Percentiles rank a stretch among this genome's conserved stretches.
Evolutionary conservation across 495 filamentous ascomycete species (phyloP).

Genomic region (Aspergillus egyptiacus): DNA sequence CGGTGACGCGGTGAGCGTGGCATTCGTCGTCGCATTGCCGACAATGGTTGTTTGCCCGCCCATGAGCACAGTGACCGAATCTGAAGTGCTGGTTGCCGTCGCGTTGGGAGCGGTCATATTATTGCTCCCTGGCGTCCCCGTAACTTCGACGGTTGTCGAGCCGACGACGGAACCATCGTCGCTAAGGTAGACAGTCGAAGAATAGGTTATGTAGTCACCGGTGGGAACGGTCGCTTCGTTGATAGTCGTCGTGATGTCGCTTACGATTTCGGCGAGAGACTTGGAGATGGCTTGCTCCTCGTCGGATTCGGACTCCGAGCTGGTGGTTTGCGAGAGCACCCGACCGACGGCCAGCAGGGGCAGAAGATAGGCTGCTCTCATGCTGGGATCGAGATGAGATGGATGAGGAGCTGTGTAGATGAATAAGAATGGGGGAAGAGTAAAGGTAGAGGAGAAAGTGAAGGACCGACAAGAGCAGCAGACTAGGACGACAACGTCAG

Average conservation of each 20-base stretch:
- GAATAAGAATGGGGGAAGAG: neutral
- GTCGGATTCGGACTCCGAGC: neutral
- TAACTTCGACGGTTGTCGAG: constrained; percentile 16
- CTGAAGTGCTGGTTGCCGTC: constrained; percentile 29
- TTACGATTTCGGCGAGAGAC: constrained; percentile 21
- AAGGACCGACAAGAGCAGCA: neutral
- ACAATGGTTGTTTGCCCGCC: constrained; percentile 31
- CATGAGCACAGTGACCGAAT: constrained; percentile 36
- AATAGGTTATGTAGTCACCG: constrained; percentile 36
- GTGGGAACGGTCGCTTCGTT: constrained; percentile 22
- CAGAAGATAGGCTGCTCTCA: constrained; percentile 15
- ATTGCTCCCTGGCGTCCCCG: constrained; percentile 17
- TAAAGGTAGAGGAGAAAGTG: neutral
- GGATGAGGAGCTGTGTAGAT: neutral
- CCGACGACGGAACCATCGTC: constrained; percentile 20
- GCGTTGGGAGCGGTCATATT: constrained; percentile 25
- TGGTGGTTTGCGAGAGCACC: constrained; percentile 4
- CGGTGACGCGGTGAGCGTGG: constrained; percentile 30
- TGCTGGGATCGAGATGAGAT: no score
- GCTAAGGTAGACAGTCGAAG: constrained; percentile 33
- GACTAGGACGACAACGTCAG: neutral
- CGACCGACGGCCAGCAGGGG: constrained; percentile 12
- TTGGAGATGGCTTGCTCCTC: constrained; percentile 1
- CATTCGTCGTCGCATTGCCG: constrained; percentile 42
- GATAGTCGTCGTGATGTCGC: constrained; percentile 16